These are phyloP conservation scores for Spathaspora passalidarum DNA, from an alignment of 805 yeast species.

Conservation along the genomic window DNA sequence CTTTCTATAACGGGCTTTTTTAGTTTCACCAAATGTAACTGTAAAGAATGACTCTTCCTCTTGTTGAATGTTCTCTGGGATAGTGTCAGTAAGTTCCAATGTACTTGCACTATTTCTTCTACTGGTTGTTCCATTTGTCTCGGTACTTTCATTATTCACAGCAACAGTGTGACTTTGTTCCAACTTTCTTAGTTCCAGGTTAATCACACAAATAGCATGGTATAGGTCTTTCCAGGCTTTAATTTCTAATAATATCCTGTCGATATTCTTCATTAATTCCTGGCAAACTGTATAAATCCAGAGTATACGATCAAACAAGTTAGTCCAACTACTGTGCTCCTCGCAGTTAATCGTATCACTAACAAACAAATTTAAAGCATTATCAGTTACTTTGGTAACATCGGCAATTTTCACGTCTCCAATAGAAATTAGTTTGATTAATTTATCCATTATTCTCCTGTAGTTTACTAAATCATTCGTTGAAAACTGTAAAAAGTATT, in stretches of 20 bases:
- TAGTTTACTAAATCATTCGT: conserved; percentile 38
- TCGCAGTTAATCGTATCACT: background rate
- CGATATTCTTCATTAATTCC: conserved; percentile 23
- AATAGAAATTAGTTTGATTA: conserved; percentile 36
- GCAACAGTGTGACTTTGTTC: too few relatives aligned
- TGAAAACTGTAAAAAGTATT: conserved; percentile 47
- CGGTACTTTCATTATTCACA: too few relatives aligned
- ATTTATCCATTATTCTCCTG: conserved; percentile 22
- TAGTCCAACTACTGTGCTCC: background rate
- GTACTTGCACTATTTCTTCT: background rate
- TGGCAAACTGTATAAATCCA: conserved; percentile 5
- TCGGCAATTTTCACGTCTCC: conserved; percentile 34
- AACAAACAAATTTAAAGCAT: conserved; percentile 2
- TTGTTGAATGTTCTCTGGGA: conserved; percentile 11
- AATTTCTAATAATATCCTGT: conserved; percentile 20
- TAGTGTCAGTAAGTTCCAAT: conserved; percentile 14
- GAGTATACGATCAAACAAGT: conserved; percentile 4
- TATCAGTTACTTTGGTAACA: conserved; percentile 17
- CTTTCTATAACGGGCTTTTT: conserved; percentile 46
- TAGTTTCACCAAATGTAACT: conserved; percentile 43
- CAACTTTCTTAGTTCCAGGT: conserved; percentile 25
- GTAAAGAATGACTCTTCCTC: conserved; percentile 22
- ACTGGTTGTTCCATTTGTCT: background rate
- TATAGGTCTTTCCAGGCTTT: conserved; percentile 31
- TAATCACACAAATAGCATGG: conserved; percentile 22